Conservation (phyloP, 331 rosid genomes). For the Saraca asoca region DNA sequence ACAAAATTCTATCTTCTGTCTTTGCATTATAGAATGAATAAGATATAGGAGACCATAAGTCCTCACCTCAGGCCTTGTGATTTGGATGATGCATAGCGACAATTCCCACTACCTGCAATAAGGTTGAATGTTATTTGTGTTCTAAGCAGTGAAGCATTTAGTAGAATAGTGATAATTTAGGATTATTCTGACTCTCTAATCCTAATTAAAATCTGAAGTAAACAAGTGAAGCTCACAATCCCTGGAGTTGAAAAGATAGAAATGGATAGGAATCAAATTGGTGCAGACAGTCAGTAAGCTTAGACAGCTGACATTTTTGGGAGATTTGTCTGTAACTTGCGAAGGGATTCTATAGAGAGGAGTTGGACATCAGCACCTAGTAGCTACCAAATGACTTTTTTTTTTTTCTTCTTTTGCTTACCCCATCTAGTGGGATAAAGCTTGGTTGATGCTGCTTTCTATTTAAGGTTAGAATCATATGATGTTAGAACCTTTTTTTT, state of each 20-base stretch:
- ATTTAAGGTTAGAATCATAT: neutral
- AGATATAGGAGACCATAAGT: slow-evolving; percentile 20
- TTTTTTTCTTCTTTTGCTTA: no score
- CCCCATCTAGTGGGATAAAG: neutral
- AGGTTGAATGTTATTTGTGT: slow-evolving; percentile 26
- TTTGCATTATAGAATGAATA: slow-evolving; percentile 21
- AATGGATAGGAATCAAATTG: neutral
- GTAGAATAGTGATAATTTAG: neutral
- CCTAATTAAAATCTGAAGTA: neutral
- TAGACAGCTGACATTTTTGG: neutral
- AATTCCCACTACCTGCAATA: slow-evolving; percentile 68
- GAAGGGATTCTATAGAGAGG: neutral
- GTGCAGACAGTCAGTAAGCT: slow-evolving; percentile 13
- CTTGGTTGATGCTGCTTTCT: slow-evolving; percentile 5
- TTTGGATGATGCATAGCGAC: slow-evolving; percentile 57
- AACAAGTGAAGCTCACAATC: slow-evolving; percentile 11
- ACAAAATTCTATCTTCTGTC: slow-evolving; percentile 29
- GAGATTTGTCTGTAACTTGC: neutral
- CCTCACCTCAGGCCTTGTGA: slow-evolving; percentile 68
- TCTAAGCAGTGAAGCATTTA: slow-evolving; percentile 14
- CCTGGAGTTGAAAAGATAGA: slow-evolving; percentile 1
- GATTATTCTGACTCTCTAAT: slow-evolving; percentile 10
- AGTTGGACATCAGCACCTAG: neutral
- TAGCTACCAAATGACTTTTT: neutral
- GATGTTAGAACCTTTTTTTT: neutral